phyloP scores from a whole-genome alignment of 2,329 filamentous ascomycete genomes.

The Colletotrichum scovillei region DNA sequence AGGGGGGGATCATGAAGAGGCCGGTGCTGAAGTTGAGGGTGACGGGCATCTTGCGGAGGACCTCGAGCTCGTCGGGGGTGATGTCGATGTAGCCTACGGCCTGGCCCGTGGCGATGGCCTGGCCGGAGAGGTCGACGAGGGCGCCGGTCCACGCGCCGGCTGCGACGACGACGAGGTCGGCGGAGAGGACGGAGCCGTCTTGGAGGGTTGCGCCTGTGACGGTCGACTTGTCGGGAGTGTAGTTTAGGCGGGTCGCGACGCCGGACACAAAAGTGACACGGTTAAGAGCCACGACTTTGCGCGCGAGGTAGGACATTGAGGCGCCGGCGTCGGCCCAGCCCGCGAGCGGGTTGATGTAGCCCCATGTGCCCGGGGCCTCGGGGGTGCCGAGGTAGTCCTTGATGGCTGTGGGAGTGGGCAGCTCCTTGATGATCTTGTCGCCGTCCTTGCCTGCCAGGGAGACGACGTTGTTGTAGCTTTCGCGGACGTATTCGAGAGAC shows the following conservation, averaged over 20 bases:
- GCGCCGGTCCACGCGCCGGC: slow-evolving; percentile 88
- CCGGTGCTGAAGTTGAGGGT: slow-evolving; percentile 78
- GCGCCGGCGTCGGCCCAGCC: slow-evolving; percentile 86
- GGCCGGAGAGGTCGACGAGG: slow-evolving; percentile 81
- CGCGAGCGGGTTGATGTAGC: slow-evolving; percentile 78
- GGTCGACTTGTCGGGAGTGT: slow-evolving; percentile 3
- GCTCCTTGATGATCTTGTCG: slow-evolving; percentile 53
- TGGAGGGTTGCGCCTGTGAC: slow-evolving; percentile 65
- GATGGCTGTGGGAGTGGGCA: slow-evolving; percentile 59
- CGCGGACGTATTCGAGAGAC: slow-evolving; percentile 68
- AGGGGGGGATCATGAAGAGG: slow-evolving; percentile 80
- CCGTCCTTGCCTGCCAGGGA: slow-evolving; percentile 56
- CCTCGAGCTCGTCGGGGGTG: slow-evolving; percentile 75
- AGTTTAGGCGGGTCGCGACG: slow-evolving; percentile 56
- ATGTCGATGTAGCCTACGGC: slow-evolving; percentile 82
- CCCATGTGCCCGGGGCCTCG: slow-evolving; percentile 69
- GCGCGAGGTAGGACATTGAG: slow-evolving; percentile 73
- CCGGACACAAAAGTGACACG: slow-evolving; percentile 67
- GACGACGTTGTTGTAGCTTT: slow-evolving; percentile 70
- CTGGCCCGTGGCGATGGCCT: slow-evolving; percentile 85
- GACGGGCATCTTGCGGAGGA: slow-evolving; percentile 75
- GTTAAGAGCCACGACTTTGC: slow-evolving; percentile 63
- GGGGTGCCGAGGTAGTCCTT: slow-evolving; percentile 57
- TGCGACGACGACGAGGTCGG: slow-evolving; percentile 82
- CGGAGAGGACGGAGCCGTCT: slow-evolving; percentile 62